Percentiles rank a stretch among this genome's conserved stretches.
Evolutionary conservation across 805 yeast genomes (phyloP).

Genomic region (Scheffersomyces ergatensis): DNA sequence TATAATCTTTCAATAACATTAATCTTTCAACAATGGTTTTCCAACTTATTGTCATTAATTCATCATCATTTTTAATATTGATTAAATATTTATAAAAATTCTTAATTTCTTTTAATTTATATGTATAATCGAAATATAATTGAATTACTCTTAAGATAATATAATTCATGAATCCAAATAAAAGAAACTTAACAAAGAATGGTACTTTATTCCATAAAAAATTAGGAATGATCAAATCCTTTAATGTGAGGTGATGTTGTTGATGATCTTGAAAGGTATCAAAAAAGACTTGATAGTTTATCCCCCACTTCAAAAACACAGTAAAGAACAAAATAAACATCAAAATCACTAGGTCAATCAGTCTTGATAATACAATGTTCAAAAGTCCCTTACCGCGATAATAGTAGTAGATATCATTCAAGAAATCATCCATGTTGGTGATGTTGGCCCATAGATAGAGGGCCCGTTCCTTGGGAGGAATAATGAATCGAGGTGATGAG

Average conservation of each 20-base stretch:
- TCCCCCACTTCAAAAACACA: slow-evolving; percentile 77
- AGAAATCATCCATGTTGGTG: slow-evolving; percentile 82
- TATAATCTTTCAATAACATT: slow-evolving; percentile 73
- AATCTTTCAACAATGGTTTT: slow-evolving; percentile 75
- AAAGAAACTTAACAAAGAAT: slow-evolving; percentile 49
- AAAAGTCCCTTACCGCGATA: slow-evolving; percentile 82
- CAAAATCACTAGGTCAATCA: slow-evolving; percentile 69
- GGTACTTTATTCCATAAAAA: slow-evolving; percentile 48
- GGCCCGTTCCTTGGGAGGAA: slow-evolving; percentile 66
- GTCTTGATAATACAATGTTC: slow-evolving; percentile 68
- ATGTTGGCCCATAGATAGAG: slow-evolving; percentile 97
- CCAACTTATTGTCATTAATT: slow-evolving; percentile 93
- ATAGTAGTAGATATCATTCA: slow-evolving; percentile 79
- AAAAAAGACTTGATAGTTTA: slow-evolving; percentile 51
- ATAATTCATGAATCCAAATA: slow-evolving; percentile 60
- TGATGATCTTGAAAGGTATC: slow-evolving; percentile 20
- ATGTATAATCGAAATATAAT: slow-evolving; percentile 54
- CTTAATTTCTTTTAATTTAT: slow-evolving; percentile 68
- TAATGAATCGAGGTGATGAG: slow-evolving; percentile 14
- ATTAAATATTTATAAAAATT: slow-evolving; percentile 74
- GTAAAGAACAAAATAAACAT: slow-evolving; percentile 78
- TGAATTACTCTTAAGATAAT: slow-evolving; percentile 52
- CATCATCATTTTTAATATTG: slow-evolving; percentile 66
- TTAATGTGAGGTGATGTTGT: slow-evolving; percentile 22
- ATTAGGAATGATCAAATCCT: slow-evolving; percentile 30